A percentile compares a stretch with the other conserved stretches of the same genome.
These are phyloP conservation scores for Pseudotulostoma volvatum DNA, from an alignment of 495 filamentous ascomycete genomes.

Conservation along the genomic window DNA sequence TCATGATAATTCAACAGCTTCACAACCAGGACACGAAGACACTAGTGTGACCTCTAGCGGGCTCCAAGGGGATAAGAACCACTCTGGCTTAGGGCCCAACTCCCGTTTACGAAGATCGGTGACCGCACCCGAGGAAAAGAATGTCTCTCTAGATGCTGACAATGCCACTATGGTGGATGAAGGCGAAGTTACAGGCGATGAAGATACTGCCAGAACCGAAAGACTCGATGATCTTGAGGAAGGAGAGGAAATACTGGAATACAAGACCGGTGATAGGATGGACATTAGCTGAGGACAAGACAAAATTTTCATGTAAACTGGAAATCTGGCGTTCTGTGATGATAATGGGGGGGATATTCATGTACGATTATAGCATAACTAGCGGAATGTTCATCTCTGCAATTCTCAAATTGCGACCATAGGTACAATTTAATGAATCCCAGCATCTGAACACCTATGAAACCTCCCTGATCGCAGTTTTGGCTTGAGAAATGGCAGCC, in stretches of 20 bases:
- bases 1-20: slow-evolving; percentile 26
- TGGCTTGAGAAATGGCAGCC: slow-evolving; percentile 46
- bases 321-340: no score
- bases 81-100: slow-evolving; percentile 11
- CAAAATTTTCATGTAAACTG: no score
- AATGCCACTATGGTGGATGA: slow-evolving; percentile 44
- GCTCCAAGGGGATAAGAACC: slow-evolving; percentile 22
- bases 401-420: no score
- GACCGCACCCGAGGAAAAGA: slow-evolving; percentile 17
- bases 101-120: slow-evolving; percentile 29
- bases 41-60: slow-evolving; percentile 18
- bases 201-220: slow-evolving; percentile 13
- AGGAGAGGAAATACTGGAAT: slow-evolving; percentile 36
- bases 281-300: slow-evolving; percentile 37
- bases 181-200: slow-evolving; percentile 41
- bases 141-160: slow-evolving; percentile 19
- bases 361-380: no score
- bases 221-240: slow-evolving; percentile 27
- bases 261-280: slow-evolving; percentile 44
- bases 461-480: slow-evolving; percentile 28
- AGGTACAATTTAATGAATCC: no score
- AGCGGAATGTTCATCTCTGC: no score
- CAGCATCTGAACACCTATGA: no score
- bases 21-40: slow-evolving; percentile 31
- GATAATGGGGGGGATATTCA: no score